Evolutionary conservation across 2,329 filamentous ascomycete species (phyloP).

Genomic region (Malbranchea zuffiana): DNA sequence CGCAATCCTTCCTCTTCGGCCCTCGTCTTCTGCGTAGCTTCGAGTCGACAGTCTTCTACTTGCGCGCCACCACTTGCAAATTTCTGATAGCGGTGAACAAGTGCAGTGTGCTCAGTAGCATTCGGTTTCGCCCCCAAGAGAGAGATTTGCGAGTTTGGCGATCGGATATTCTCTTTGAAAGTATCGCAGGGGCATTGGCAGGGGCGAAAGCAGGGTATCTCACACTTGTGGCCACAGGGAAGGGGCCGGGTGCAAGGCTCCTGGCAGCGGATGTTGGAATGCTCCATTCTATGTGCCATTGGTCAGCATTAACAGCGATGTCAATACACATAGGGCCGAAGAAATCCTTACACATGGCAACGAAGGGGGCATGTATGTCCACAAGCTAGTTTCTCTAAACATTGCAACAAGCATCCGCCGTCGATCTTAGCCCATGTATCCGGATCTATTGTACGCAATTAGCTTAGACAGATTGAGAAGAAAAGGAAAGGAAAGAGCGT

Average conservation of each 20-base stretch:
- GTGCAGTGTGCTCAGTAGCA: constrained; percentile 10
- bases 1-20: constrained; percentile 13
- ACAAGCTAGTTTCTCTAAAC: constrained; percentile 36
- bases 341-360: constrained; percentile 43
- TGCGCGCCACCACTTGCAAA: constrained; percentile 25
- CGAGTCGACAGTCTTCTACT: constrained; percentile 20
- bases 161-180: neutral
- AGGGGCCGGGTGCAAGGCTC: constrained; percentile 25
- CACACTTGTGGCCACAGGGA: constrained; percentile 32
- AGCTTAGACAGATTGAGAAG: constrained; percentile 9
- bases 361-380: constrained; percentile 42
- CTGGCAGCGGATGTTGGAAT: constrained; percentile 29
- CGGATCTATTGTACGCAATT: constrained; percentile 26
- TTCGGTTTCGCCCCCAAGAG: neutral
- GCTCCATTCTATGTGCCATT: constrained; percentile 24
- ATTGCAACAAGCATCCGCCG: constrained; percentile 45
- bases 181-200: constrained; percentile 25
- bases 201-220: constrained; percentile 21
- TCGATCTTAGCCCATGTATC: constrained; percentile 44
- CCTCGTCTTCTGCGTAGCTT: constrained; percentile 11
- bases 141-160: neutral
- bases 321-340: constrained; percentile 1
- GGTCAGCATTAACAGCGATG: constrained; percentile 6
- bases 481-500: constrained; percentile 1
- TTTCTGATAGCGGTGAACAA: constrained; percentile 19